These are phyloP conservation scores for Debaryomycetaceae sp. DNA, from an alignment of 1,139 yeast genomes.

Conservation along the genomic window DNA sequence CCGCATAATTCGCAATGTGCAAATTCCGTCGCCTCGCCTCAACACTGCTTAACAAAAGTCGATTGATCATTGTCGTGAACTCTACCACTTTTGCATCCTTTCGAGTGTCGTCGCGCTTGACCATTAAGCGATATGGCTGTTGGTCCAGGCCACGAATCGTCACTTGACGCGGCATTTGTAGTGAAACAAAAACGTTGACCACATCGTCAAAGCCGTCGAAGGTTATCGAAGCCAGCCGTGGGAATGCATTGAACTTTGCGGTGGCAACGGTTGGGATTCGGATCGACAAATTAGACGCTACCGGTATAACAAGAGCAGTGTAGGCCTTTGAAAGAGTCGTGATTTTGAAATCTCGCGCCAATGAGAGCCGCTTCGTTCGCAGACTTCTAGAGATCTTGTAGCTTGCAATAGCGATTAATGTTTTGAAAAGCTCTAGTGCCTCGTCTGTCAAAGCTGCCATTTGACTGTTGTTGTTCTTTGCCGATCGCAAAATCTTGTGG, in stretches of 20 bases:
- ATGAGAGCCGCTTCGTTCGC: conserved; percentile 19
- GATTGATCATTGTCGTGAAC: conserved; percentile 78
- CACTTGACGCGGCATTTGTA: conserved; percentile 80
- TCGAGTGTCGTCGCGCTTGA: conserved; percentile 87
- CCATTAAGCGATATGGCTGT: conserved; percentile 54
- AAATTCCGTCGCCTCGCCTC: conserved; percentile 68
- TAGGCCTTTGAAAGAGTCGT: conserved; percentile 43
- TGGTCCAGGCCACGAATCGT: conserved; percentile 75
- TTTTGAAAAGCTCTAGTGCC: conserved; percentile 25
- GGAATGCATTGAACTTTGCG: conserved; percentile 42
- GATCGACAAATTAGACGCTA: conserved; percentile 61
- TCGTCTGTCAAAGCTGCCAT: conserved; percentile 11
- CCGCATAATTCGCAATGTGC: conserved; percentile 73
- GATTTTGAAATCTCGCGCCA: conserved; percentile 35
- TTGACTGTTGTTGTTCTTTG: conserved; percentile 7
- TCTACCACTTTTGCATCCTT: conserved; percentile 95
- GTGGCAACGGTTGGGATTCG: conserved; percentile 44
- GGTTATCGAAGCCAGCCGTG: conserved; percentile 40
- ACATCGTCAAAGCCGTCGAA: conserved; percentile 48
- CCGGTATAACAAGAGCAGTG: conserved; percentile 66
- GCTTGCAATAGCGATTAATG: conserved; percentile 26
- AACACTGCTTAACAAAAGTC: conserved; percentile 51
- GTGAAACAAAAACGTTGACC: conserved; percentile 63
- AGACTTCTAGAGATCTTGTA: conserved; percentile 26
- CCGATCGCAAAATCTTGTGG: conserved; percentile 13